phyloP scores from a whole-genome alignment of 2,329 filamentous ascomycete genomes.

The Paraphoma chrysanthemicola region DNA sequence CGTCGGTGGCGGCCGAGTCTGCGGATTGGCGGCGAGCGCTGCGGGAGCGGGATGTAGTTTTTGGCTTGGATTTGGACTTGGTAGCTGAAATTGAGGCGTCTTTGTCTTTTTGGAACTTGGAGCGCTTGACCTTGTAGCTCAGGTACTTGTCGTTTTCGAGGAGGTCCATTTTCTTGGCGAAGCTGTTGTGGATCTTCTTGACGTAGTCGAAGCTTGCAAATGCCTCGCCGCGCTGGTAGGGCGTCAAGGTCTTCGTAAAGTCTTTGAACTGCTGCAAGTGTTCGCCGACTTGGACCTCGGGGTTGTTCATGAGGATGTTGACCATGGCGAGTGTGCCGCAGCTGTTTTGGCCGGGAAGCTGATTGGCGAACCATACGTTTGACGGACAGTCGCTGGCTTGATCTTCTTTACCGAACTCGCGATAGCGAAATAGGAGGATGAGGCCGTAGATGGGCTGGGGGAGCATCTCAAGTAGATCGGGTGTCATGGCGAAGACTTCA shows the following conservation, averaged over 20 bases:
- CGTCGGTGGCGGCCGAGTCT: conserved; percentile 39
- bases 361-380: conserved; percentile 92
- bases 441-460: conserved; percentile 70
- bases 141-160: conserved; percentile 79
- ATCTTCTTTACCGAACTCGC: conserved; percentile 60
- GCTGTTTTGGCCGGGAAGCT: conserved; percentile 72
- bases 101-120: conserved; percentile 27
- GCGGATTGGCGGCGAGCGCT: conserved; percentile 33
- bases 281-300: conserved; percentile 69
- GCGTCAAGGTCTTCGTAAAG: conserved; percentile 71
- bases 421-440: conserved; percentile 84
- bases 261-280: conserved; percentile 75
- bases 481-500: conserved; percentile 78
- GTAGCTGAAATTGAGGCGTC: background rate
- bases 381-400: conserved; percentile 64
- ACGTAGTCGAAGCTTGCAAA: conserved; percentile 79
- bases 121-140: conserved; percentile 60
- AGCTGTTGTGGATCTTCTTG: conserved; percentile 85
- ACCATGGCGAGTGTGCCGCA: conserved; percentile 93
- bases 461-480: conserved; percentile 28
- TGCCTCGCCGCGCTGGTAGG: conserved; percentile 76
- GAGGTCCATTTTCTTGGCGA: conserved; percentile 67
- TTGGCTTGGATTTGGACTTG: conserved; percentile 21
- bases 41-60: conserved; percentile 49
- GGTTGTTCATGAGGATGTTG: conserved; percentile 89